Evolutionary conservation across 2,329 filamentous ascomycete species (phyloP), one percentile per base, ranked within the genome.

Genomic region (Thielaviopsis ethacetica): DNA sequence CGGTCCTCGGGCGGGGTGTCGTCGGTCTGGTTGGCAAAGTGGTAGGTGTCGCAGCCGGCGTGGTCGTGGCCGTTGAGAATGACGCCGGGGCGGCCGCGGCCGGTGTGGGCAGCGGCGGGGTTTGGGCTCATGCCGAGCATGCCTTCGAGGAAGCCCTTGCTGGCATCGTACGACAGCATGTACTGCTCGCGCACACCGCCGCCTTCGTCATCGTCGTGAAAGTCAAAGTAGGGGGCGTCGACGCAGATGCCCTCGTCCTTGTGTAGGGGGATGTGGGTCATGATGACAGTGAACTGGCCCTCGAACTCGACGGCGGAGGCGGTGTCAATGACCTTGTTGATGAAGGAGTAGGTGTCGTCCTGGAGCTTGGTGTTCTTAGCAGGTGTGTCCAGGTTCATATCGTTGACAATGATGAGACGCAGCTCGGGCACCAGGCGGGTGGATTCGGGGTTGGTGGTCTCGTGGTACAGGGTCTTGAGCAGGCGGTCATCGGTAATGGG

Each of bases 11-110:
- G 62, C 1, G 65, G 63, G 3, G 70, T 70, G 53, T 71, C 72
- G 54, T 73, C 68, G 17, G 76, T 77, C 66, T 85, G 82, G 69
- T 87, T 84, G 67, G 89, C 77, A 66, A 80, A 91, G 73, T 98
- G 93, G 66, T 86, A 85, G 7, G 85, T 86, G 70, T 97, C 90
- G 68, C 93, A 98, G 6, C 93, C 93, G 64, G 87, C 88, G 69
- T 98, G 93, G 67, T 98, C 93, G 68, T 98, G 93, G 0, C 93
- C 93, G 54, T 91, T 96, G 47, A 98, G 72, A 26, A 98, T 83
- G 5, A 97, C 72, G 0, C 91, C 91, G 9, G 75, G 78, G 17
- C 88, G 76, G 1, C 89, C 88, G 56, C 73, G 72, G 0, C 89
- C 89, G 12, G 71, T 68, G 0, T 75, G 82, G 0, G 81, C 74